Percentiles rank a stretch among this genome's conserved stretches.
phyloP scores from a whole-genome alignment of 495 filamentous ascomycete genomes.

The Sordaria brevicollis region DNA sequence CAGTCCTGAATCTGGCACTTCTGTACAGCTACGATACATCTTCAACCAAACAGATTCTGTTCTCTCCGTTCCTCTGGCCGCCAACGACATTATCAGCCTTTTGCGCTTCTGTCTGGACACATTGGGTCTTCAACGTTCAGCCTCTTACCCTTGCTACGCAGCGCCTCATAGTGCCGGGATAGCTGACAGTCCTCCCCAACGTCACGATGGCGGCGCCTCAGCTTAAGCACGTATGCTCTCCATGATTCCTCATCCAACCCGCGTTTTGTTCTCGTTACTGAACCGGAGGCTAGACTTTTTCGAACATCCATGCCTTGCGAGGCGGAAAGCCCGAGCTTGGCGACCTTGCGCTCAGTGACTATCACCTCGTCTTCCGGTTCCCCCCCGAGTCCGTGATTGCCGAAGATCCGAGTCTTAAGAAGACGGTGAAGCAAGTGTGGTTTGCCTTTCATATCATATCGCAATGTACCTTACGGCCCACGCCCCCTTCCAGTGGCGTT shows the following conservation, averaged over 20 bases:
- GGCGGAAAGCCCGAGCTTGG: constrained; percentile 30
- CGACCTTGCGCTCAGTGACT: constrained; percentile 35
- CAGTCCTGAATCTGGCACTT: neutral
- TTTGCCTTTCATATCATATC: constrained; percentile 89
- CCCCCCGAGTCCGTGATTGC: constrained; percentile 18
- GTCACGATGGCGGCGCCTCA: constrained; percentile 22
- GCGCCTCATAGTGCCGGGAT: neutral
- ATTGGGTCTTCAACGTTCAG: neutral
- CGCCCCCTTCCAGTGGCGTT: constrained; percentile 57
- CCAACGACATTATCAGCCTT: neutral
- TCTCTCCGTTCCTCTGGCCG: neutral
- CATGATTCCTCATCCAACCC: neutral
- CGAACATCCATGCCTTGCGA: constrained; percentile 32
- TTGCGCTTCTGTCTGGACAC: neutral
- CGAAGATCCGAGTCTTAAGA: constrained; percentile 27
- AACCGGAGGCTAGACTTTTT: constrained; percentile 18
- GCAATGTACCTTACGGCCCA: constrained; percentile 59
- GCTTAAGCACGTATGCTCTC: constrained; percentile 18
- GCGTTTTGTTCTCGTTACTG: constrained; percentile 10
- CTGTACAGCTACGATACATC: neutral
- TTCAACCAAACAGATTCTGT: neutral
- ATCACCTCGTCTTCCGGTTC: constrained; percentile 29
- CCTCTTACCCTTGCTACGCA: neutral
- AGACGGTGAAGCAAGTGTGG: constrained; percentile 62
- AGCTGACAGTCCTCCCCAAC: neutral